Conservation (phyloP, 179 eudicot genomes). For the Beta corolliflora region DNA sequence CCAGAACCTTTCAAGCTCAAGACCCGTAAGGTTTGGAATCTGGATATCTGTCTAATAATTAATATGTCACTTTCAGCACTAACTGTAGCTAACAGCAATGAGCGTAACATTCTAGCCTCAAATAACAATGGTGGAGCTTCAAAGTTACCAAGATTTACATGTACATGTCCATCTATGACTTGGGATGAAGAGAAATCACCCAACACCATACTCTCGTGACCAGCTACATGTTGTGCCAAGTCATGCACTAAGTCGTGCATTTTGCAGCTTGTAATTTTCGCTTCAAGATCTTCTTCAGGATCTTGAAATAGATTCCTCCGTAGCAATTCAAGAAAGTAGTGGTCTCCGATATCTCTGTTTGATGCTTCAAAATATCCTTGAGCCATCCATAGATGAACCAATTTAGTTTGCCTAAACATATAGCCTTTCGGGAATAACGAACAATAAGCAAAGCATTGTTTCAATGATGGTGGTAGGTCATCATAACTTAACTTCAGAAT, state of each 20-base stretch:
- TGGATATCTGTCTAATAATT: neutral
- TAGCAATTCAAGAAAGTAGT: constrained; percentile 17
- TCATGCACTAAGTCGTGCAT: constrained; percentile 32
- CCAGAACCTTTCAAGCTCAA: neutral
- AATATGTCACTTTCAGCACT: no score
- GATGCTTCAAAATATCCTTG: constrained; percentile 26
- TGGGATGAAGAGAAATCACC: neutral
- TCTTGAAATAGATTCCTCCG: constrained; percentile 31
- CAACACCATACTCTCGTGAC: neutral
- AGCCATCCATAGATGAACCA: constrained; percentile 41
- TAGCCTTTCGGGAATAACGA: constrained; percentile 33
- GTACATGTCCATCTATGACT: neutral
- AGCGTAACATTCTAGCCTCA: neutral
- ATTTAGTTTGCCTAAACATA: neutral
- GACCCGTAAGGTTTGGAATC: neutral
- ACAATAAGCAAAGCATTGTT: constrained; percentile 40
- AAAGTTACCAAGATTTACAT: neutral
- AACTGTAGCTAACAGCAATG: neutral
- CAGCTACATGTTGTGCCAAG: constrained; percentile 16
- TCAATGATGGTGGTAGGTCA: constrained; percentile 26
- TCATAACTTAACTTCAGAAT: constrained; percentile 39
- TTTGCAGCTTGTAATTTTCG: neutral
- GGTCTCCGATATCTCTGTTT: constrained; percentile 29
- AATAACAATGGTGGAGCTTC: neutral
- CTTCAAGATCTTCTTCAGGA: neutral